Conservation (phyloP, 2,329 filamentous ascomycete species). For the Exophiala viscosa region DNA sequence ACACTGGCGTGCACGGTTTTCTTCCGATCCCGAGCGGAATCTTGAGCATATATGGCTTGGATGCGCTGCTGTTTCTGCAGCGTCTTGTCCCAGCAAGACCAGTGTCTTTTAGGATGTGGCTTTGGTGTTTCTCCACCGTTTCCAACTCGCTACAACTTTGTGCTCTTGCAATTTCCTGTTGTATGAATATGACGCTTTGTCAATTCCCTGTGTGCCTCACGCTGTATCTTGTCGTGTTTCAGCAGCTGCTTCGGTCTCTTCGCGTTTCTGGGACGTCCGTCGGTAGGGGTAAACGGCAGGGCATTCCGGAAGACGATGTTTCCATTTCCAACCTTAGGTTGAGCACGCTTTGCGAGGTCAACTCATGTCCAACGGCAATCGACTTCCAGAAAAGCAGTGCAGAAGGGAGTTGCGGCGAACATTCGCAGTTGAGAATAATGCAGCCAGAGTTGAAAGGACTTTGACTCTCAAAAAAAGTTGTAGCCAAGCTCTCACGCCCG, state of each 20-base stretch:
- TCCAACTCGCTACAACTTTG: slow-evolving; percentile 89
- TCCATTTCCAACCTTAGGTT: no score
- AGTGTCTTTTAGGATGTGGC: slow-evolving; percentile 87
- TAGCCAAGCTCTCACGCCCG: no score
- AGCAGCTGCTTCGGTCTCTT: slow-evolving; percentile 94
- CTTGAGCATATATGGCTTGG: slow-evolving; percentile 94
- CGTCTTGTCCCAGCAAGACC: slow-evolving; percentile 81
- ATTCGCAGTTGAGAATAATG: no score
- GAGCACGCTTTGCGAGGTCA: no score
- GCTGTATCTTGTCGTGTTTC: slow-evolving; percentile 78
- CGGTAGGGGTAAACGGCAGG: no score
- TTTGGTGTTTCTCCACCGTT: slow-evolving; percentile 96
- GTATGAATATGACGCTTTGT: slow-evolving; percentile 81
- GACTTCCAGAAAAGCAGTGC: no score
- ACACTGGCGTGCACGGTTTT: slow-evolving; percentile 53
- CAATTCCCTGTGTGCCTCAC: slow-evolving; percentile 79
- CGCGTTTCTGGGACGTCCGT: slow-evolving; percentile 50
- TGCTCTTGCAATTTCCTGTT: slow-evolving; percentile 73
- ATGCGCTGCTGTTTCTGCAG: slow-evolving; percentile 83
- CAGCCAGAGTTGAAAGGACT: no score
- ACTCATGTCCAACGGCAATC: no score
- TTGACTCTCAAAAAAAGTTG: no score
- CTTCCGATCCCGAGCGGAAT: slow-evolving; percentile 79
- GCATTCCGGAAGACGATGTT: no score
- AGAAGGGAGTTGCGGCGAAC: no score